Evolutionary conservation across 2,329 filamentous ascomycete genomes (phyloP), one percentile per base, ranked within the genome.

Genomic region (Rhynchosporium agropyri): DNA sequence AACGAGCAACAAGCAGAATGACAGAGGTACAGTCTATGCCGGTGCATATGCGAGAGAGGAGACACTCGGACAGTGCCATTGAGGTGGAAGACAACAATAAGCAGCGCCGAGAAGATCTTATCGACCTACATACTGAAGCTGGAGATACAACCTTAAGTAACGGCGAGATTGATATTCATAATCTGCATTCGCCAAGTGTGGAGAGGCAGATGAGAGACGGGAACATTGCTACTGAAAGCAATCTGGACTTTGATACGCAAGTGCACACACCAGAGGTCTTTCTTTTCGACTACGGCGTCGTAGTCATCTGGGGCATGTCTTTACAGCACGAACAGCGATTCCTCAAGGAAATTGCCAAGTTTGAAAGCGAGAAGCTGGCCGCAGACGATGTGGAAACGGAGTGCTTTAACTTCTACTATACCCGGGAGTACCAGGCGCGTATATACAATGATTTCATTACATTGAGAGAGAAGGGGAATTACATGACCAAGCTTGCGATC

Each of bases 381-480:
- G 85, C 89, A 10, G 93, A 96, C 73, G 92, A 97, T 70, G 88
- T 97, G 36, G 94, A 99, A 78, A 91, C 92, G 53, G 95, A 99
- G 77, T 92, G 94, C 73, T 99, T 99, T 83, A 99, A 99, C 76
- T 99, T 98, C 77, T 99, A 99, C 80, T 98, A 99, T 79, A 98
- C 95, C 3, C 86, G 90, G 72, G 94, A 98, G 75, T 99, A 99
- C 76, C 96, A 99, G 78, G 92, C 95, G 28, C 89, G 95, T 58
- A 99, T 99, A 76, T 99, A 99, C 83, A 99, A 99, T 77, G 95
- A 99, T 77, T 99, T 99, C 72, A 99, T 99, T 77, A 95, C 91
- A 2, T 78, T 99, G 65, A 84, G 93, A 55, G 94, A 98, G 72
- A 97, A 96, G 78, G 88, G 88, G 73, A 97, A 96, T 77, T 96